phyloP scores from a whole-genome alignment of 305 asterid genomes.

The Stenogyne calaminthoides region DNA sequence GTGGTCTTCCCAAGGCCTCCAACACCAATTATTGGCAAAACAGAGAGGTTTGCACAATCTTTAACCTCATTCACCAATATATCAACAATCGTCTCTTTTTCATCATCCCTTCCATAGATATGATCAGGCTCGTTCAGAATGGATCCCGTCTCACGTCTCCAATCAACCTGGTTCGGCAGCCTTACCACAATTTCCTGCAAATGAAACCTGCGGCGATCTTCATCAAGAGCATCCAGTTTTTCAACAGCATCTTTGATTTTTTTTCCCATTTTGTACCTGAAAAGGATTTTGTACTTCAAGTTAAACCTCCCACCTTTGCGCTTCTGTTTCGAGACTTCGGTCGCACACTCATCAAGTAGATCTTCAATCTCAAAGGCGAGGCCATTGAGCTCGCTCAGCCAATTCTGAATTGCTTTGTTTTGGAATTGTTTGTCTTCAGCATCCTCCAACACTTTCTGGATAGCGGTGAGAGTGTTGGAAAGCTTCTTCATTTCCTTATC shows the following conservation, averaged over 20 bases:
- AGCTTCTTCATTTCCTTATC: not conserved
- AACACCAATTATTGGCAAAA: constrained; percentile 5
- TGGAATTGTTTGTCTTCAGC: not conserved
- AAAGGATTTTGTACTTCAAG: not conserved
- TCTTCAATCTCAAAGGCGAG: not conserved
- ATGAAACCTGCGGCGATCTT: not conserved
- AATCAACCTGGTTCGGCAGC: not conserved
- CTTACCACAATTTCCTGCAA: not conserved
- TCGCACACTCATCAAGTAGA: not conserved
- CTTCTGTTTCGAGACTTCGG: not conserved
- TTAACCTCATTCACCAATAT: not conserved
- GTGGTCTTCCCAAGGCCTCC: constrained; percentile 35
- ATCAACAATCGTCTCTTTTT: constrained; percentile 18
- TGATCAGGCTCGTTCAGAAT: not conserved
- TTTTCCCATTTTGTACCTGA: not conserved
- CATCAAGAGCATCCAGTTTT: not conserved
- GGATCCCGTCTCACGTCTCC: constrained; percentile 3
- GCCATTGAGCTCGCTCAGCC: not conserved
- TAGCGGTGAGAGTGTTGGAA: not conserved
- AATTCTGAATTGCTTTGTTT: not conserved
- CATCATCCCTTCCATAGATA: constrained; percentile 20
- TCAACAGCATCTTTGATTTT: not conserved
- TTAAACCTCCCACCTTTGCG: constrained; percentile 9
- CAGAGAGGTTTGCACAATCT: not conserved
- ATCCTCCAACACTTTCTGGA: not conserved